phyloP scores from a whole-genome alignment of 768 basidiomycete species.

The Sistotremastrum niveocremeum region DNA sequence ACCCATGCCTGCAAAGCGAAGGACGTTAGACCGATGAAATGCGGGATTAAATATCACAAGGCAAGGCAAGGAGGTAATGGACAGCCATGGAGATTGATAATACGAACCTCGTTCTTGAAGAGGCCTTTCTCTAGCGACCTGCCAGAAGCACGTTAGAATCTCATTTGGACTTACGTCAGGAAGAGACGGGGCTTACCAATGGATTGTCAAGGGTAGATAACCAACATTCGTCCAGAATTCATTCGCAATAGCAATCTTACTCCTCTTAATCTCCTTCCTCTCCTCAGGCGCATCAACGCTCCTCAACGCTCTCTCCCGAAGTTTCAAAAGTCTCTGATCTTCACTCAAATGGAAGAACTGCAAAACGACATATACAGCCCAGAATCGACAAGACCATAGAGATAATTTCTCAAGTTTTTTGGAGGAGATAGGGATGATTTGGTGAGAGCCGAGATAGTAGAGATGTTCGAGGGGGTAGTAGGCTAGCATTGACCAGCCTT shows the following conservation, averaged over 20 bases:
- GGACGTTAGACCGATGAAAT: not conserved
- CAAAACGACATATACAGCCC: conserved; percentile 66
- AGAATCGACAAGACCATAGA: conserved; percentile 68
- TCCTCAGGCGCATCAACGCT: conserved; percentile 34
- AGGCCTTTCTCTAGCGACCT: conserved; percentile 63
- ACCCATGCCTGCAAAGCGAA: conserved; percentile 22
- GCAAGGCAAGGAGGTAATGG: not conserved
- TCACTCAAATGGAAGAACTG: conserved; percentile 64
- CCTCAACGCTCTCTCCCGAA: conserved; percentile 39
- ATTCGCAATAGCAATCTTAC: conserved; percentile 58
- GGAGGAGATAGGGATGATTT: conserved; percentile 39
- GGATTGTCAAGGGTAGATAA: conserved; percentile 72
- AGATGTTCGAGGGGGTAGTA: conserved; percentile 75
- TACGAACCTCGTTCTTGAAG: conserved; percentile 47
- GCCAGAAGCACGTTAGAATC: not conserved
- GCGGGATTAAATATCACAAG: not conserved
- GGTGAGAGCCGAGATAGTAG: conserved; percentile 48
- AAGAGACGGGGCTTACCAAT: conserved; percentile 43
- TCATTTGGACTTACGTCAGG: not conserved
- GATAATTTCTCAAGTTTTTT: conserved; percentile 25
- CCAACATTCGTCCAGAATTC: conserved; percentile 60
- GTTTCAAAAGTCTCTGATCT: conserved; percentile 45
- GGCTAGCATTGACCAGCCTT: conserved; percentile 60
- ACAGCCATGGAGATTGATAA: not conserved
- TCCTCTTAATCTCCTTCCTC: conserved; percentile 38